A percentile compares a stretch with the other conserved stretches of the same genome.
phyloP scores from a whole-genome alignment of 1,284 basidiomycete genomes.

The Thelephora terrestris region DNA sequence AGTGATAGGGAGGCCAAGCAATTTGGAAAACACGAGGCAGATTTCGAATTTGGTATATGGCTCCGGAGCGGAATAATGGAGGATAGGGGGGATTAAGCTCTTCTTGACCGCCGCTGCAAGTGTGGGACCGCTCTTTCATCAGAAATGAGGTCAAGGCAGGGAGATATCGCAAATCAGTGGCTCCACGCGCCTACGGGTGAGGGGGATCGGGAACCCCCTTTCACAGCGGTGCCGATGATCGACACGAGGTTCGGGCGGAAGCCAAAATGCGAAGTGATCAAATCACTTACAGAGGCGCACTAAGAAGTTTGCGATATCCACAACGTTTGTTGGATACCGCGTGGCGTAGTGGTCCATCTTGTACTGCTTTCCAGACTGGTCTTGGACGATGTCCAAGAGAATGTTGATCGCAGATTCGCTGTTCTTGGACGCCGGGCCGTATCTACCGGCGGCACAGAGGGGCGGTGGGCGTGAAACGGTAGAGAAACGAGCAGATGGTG shows the following conservation, averaged over 20 bases:
- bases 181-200: slow-evolving; percentile 10
- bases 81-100: slow-evolving; percentile 44
- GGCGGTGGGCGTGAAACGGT: not conserved
- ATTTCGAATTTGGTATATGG: slow-evolving; percentile 83
- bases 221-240: not conserved
- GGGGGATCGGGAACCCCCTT: not conserved
- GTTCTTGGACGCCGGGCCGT: slow-evolving; percentile 68
- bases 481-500: not conserved
- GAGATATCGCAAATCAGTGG: not conserved
- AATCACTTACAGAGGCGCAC: slow-evolving; percentile 46
- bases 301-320: slow-evolving; percentile 69
- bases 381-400: slow-evolving; percentile 66
- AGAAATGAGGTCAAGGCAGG: too few species aligned
- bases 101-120: slow-evolving; percentile 18
- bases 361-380: slow-evolving; percentile 69
- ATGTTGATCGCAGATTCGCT: slow-evolving; percentile 74
- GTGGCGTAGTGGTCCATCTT: slow-evolving; percentile 85
- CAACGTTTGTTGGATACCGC: slow-evolving; percentile 70
- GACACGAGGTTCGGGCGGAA: not conserved
- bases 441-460: slow-evolving; percentile 33
- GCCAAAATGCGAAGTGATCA: not conserved
- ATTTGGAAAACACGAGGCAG: slow-evolving; percentile 60
- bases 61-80: slow-evolving; percentile 70
- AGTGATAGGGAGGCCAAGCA: slow-evolving; percentile 50
- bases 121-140: too few species aligned